phyloP scores from a whole-genome alignment of 148 eudicot species.

The Tetragonia tetragonoides region DNA sequence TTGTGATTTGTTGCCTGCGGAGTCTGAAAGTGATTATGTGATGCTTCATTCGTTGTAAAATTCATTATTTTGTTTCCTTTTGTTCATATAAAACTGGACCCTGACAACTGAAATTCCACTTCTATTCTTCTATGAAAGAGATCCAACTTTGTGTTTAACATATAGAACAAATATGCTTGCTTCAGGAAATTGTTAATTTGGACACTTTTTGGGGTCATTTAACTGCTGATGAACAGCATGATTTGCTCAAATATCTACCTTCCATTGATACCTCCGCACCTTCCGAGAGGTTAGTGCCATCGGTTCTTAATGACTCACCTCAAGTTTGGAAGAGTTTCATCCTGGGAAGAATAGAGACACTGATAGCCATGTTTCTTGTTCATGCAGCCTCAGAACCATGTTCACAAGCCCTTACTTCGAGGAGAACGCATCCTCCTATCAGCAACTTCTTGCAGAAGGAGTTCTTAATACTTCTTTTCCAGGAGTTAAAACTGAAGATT shows the following conservation, averaged over 20 bases:
- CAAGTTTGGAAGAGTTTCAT: background rate
- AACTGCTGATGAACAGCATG: slow-evolving; percentile 66
- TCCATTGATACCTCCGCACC: slow-evolving; percentile 43
- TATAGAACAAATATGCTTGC: slow-evolving; percentile 5
- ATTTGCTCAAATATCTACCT: slow-evolving; percentile 71
- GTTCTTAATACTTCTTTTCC: slow-evolving; percentile 58
- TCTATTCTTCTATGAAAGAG: background rate
- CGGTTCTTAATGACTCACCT: background rate
- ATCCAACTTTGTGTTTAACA: slow-evolving; percentile 12
- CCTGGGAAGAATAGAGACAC: background rate
- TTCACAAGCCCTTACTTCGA: slow-evolving; percentile 60
- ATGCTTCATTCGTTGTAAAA: background rate
- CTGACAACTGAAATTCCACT: slow-evolving; percentile 1
- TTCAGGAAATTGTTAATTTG: slow-evolving; percentile 71
- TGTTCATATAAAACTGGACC: background rate
- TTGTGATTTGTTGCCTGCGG: background rate
- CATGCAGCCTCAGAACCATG: slow-evolving; percentile 63
- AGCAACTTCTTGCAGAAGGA: slow-evolving; percentile 78
- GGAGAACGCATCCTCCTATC: slow-evolving; percentile 71
- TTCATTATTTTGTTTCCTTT: background rate
- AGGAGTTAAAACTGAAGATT: slow-evolving; percentile 53
- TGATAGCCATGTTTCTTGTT: slow-evolving; percentile 14
- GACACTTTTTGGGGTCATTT: slow-evolving; percentile 55
- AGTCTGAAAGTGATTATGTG: background rate
- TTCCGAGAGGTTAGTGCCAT: slow-evolving; percentile 56